phyloP scores from a whole-genome alignment of 2,329 filamentous ascomycete species.

The Macrophomina pseudophaseolina region DNA sequence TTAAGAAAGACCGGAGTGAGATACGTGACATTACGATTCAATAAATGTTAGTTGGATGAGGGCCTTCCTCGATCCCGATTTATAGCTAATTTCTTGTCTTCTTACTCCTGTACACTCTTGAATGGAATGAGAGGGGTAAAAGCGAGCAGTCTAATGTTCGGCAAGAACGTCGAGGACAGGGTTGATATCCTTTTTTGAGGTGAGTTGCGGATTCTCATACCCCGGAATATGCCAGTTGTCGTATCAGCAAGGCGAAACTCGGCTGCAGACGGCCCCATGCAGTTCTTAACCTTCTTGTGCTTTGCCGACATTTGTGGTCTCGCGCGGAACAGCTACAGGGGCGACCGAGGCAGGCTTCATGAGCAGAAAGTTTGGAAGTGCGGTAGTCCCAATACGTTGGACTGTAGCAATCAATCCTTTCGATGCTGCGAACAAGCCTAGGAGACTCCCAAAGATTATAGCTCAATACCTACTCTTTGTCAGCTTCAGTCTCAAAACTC shows the following conservation, averaged over 20 bases:
- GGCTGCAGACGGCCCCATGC: too few relatives aligned
- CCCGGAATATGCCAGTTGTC: too few relatives aligned
- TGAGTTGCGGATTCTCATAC: too few relatives aligned
- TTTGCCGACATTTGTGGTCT: too few relatives aligned
- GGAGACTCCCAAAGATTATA: neutral
- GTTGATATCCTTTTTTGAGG: neutral
- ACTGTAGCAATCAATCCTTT: too few relatives aligned
- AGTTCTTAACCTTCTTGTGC: too few relatives aligned
- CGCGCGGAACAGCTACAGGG: too few relatives aligned
- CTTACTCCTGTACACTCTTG: fast-evolving
- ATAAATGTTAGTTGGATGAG: neutral
- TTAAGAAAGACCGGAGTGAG: neutral
- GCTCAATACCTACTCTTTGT: neutral
- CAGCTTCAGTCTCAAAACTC: neutral
- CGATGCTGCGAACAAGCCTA: neutral
- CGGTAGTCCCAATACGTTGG: too few relatives aligned
- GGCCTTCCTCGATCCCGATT: neutral
- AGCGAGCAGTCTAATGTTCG: neutral
- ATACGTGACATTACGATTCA: neutral
- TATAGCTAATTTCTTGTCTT: neutral
- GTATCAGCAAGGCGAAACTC: too few relatives aligned
- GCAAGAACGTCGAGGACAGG: neutral
- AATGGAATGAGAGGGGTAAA: neutral
- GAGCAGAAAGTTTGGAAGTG: too few relatives aligned
- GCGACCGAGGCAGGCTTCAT: too few relatives aligned